These are phyloP conservation scores for Coffea eugenioides DNA, from an alignment of 257 asterid genomes.

Conservation along the genomic window DNA sequence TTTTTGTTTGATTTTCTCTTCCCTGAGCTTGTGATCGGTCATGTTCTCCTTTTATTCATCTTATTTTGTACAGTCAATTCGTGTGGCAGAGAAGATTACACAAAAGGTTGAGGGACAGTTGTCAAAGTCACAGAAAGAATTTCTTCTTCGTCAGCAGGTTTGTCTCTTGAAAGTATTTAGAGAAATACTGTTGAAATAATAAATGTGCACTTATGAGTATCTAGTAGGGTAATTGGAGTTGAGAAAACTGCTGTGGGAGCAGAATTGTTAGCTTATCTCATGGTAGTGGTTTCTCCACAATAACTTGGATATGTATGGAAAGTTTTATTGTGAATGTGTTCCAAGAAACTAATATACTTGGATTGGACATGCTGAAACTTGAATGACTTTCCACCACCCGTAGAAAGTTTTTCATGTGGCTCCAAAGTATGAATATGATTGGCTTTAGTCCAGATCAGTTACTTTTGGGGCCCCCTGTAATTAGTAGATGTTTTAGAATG, in stretches of 20 bases:
- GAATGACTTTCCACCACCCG: neutral
- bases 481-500: neutral
- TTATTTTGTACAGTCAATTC: conserved; percentile 66
- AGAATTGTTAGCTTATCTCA: neutral
- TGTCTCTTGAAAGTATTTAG: conserved; percentile 7
- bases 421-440: neutral
- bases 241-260: neutral
- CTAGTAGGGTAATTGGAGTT: neutral
- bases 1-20: conserved; percentile 16
- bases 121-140: conserved; percentile 98
- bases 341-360: neutral
- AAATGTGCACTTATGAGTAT: neutral
- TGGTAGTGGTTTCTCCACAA: neutral
- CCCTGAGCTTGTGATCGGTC: conserved; percentile 18
- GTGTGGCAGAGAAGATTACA: conserved; percentile 97
- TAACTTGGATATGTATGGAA: neutral
- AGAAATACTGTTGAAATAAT: neutral
- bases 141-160: conserved; percentile 99
- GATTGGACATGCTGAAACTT: neutral
- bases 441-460: neutral
- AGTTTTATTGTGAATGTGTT: neutral
- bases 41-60: conserved; percentile 22
- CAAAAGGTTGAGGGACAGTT: conserved; percentile 98
- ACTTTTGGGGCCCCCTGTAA: neutral
- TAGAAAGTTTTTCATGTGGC: neutral